Conservation (phyloP, 192 early-diverging fungal genomes). For the Entomortierella chlamydospora region DNA sequence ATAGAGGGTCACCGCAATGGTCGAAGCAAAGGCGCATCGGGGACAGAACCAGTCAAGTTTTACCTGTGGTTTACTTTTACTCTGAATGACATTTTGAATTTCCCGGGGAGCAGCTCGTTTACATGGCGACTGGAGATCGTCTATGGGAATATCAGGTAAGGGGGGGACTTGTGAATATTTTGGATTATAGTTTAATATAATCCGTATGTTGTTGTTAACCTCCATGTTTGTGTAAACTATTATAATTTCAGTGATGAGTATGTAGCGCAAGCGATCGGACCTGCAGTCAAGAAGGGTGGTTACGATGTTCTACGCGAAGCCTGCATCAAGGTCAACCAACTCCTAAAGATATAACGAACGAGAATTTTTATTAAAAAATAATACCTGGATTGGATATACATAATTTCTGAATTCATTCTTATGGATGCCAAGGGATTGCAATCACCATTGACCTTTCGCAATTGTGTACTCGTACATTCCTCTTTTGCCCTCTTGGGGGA, state of each 20-base stretch:
- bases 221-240: background rate
- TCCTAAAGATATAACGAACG: slow-evolving; percentile 7
- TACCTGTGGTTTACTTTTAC: slow-evolving; percentile 55
- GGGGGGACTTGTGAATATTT: background rate
- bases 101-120: slow-evolving; percentile 37
- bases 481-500: too few species aligned
- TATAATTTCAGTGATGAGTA: slow-evolving; percentile 11
- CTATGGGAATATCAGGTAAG: slow-evolving; percentile 42
- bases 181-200: background rate
- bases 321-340: slow-evolving; percentile 41
- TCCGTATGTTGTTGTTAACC: background rate
- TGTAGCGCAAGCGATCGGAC: slow-evolving; percentile 21
- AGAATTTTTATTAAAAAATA: background rate
- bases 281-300: slow-evolving; percentile 36
- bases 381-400: too few species aligned
- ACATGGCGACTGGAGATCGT: slow-evolving; percentile 47
- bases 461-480: too few species aligned
- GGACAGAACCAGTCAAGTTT: slow-evolving; percentile 46
- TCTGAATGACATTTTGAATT: slow-evolving; percentile 34
- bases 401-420: too few species aligned
- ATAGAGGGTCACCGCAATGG: background rate
- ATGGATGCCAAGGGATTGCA: too few species aligned
- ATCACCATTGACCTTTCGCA: too few species aligned
- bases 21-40: background rate
- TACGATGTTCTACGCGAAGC: slow-evolving; percentile 33